A percentile compares a stretch with the other conserved stretches of the same genome.
Conservation (phyloP, 2,329 filamentous ascomycete genomes). For the Capronia epimyces region DNA sequence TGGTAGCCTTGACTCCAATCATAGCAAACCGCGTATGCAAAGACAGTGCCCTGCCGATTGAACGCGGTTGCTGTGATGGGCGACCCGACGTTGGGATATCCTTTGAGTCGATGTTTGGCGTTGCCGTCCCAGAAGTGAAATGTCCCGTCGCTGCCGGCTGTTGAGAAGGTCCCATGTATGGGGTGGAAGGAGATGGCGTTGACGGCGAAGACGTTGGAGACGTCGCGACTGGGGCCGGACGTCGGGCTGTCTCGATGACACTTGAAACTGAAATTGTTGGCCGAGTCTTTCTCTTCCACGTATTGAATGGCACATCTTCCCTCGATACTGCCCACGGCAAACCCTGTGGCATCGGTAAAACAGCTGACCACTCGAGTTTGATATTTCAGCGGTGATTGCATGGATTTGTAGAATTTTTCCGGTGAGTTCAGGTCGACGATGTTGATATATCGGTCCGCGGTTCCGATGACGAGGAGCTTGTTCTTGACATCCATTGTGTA, state of each 20-base stretch:
- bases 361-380: slow-evolving; percentile 93
- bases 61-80: slow-evolving; percentile 90
- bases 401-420: slow-evolving; percentile 87
- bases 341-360: slow-evolving; percentile 85
- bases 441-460: slow-evolving; percentile 93
- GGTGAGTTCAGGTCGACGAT: slow-evolving; percentile 87
- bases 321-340: slow-evolving; percentile 93
- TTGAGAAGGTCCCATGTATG: slow-evolving; percentile 94
- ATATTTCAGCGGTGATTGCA: slow-evolving; percentile 96
- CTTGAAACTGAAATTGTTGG: slow-evolving; percentile 97
- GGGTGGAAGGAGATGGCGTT: slow-evolving; percentile 99
- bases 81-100: slow-evolving; percentile 76
- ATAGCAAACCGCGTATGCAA: slow-evolving; percentile 86
- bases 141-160: slow-evolving; percentile 87
- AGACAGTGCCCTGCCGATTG: slow-evolving; percentile 76
- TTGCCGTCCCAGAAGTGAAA: slow-evolving; percentile 79
- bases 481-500: slow-evolving; percentile 91
- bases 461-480: slow-evolving; percentile 83
- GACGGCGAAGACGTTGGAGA: slow-evolving; percentile 86
- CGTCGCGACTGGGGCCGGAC: slow-evolving; percentile 50
- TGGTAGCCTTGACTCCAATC: slow-evolving; percentile 98
- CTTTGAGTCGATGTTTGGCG: slow-evolving; percentile 81
- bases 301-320: slow-evolving; percentile 97
- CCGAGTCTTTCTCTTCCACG: slow-evolving; percentile 88
- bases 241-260: slow-evolving; percentile 82